Conservation (phyloP, 805 yeast genomes). For the Barnettozyma wickerhamii region DNA sequence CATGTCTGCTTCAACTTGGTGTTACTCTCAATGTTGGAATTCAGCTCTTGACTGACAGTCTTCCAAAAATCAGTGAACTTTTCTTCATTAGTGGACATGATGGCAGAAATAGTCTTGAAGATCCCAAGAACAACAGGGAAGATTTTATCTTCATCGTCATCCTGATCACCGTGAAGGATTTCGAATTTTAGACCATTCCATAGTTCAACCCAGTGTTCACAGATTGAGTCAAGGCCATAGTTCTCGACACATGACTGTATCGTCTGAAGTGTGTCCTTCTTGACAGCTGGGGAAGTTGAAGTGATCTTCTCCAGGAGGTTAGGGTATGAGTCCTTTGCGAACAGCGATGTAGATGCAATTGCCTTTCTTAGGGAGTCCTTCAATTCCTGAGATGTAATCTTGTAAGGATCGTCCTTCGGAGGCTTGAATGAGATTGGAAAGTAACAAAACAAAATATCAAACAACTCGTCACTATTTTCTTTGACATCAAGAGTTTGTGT, state of each 20-base stretch:
- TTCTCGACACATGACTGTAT: slow-evolving; percentile 49
- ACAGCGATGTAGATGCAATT: slow-evolving; percentile 54
- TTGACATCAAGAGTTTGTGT: slow-evolving; percentile 35
- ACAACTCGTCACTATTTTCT: slow-evolving; percentile 58
- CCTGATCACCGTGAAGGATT: slow-evolving; percentile 74
- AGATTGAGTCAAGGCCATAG: slow-evolving; percentile 46
- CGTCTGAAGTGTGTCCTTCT: slow-evolving; percentile 69
- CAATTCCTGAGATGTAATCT: slow-evolving; percentile 70
- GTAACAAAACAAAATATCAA: slow-evolving; percentile 89
- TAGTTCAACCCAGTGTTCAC: slow-evolving; percentile 61
- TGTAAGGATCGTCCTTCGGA: slow-evolving; percentile 84
- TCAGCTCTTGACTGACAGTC: slow-evolving; percentile 46
- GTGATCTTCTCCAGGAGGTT: slow-evolving; percentile 75
- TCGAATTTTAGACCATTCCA: slow-evolving; percentile 92
- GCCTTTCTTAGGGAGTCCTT: slow-evolving; percentile 58
- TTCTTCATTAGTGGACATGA: slow-evolving; percentile 29
- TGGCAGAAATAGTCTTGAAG: slow-evolving; percentile 39
- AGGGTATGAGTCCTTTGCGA: slow-evolving; percentile 71
- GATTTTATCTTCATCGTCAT: slow-evolving; percentile 36
- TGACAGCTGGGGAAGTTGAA: slow-evolving; percentile 67
- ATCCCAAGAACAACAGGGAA: slow-evolving; percentile 41
- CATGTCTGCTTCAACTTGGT: slow-evolving; percentile 63
- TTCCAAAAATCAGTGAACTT: slow-evolving; percentile 36
- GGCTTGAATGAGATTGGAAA: slow-evolving; percentile 96
- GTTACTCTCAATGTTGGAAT: slow-evolving; percentile 44